Evolutionary conservation across 768 basidiomycete species (phyloP), one percentile per base, ranked within the genome.

Genomic region (Dioszegia aurantiaca): DNA sequence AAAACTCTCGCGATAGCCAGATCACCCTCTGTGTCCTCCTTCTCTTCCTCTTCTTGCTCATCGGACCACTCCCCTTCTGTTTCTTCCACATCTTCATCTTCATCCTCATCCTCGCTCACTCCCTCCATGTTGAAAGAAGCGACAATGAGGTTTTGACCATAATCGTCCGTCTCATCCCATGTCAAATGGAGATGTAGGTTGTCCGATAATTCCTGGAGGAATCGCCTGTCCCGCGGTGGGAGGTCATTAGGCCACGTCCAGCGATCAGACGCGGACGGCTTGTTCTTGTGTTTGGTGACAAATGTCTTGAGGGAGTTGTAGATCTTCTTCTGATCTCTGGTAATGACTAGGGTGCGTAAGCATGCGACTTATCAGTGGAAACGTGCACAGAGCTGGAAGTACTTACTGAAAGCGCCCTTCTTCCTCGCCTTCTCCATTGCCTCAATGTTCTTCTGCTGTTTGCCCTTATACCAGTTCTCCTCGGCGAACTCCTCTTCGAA

Each of bases 101-200:
- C 61, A 28, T 47, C 56, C 19, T 62, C 68, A 64, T 74, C 59
- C 55, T 66, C 65, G 48, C 65, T 67, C 17, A 73, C 56, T n/a
- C 72, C 74, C 21, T 73, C 74, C 58, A 76, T 59, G 53, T 68
- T 59, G 60, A 76, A 76, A 4, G 60, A 60, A 23, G 78, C 61
- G n/a, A 75, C 76, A 14, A 79, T 68, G 11, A 79, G 42, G 21
- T 72, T 69, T 52, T 78, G 73, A 14, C 77, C 78, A 44, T 89
- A 80, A 6, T 87, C 88, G 61, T 92, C 88, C 65, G 85, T 92
- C 71, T 93, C 92, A 71, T 98, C 94, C 90, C 92, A 99, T n/a
- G 86, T 80, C 26, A 93, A 72, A 21, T 77, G 81, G 12, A 98
- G 81, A 70, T 89, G 85, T 42, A 98, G 76, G 46, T 91, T 86